Base-by-base conservation (phyloP, 257 asterid species). In the Lycium barbarum region DNA sequence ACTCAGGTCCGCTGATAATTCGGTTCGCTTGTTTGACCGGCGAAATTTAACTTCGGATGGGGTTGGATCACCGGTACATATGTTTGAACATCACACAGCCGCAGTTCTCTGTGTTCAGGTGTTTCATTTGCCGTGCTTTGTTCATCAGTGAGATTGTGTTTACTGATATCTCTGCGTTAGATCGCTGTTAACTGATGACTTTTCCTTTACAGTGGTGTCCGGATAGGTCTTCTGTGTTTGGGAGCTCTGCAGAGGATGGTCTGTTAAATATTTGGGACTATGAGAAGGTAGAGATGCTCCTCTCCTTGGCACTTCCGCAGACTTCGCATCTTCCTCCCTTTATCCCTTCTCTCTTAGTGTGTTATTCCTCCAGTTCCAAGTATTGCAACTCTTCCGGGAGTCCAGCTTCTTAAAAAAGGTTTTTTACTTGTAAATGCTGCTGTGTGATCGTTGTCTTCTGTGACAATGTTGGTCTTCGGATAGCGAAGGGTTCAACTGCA, bases 91-190 rank as follows among this genome's bases (percentile, higher is more conserved):
- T 81, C 99, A 97, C 85, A 89, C 84, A 78, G 98, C 95, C 20
- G 94, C 99, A 87, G 99, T 97, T 88, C 96, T 95, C 9, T 94
- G 96, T 90, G 99, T 95, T 79, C 99, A 97, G 99, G 99, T 97
- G 83, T 86, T 83, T 71, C 70, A 79, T 86, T 80, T 74, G 45
- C 68, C 22, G 79, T 86, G 83, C 45, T 79, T 53, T 83, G 59
- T 79, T 83, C 81, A 51, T 78, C 71, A 55, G 76, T 35, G 47
- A 47, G 6, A 49, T 36, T 49, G 66, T 79, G 81, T 26, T 59
- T 61, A 61, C 65, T 63, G 61, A 76, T 36, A 74, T 58, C 43
- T 57, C 45, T 51, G 63, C 8, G 5, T 76, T 76, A 13, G 62
- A 53, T 51, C 33, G 2, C 82, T 26, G 26, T 51, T 76, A 63